Conservation (phyloP, 2,329 filamentous ascomycete genomes). For the Rhexocercosporidium sp. region DNA sequence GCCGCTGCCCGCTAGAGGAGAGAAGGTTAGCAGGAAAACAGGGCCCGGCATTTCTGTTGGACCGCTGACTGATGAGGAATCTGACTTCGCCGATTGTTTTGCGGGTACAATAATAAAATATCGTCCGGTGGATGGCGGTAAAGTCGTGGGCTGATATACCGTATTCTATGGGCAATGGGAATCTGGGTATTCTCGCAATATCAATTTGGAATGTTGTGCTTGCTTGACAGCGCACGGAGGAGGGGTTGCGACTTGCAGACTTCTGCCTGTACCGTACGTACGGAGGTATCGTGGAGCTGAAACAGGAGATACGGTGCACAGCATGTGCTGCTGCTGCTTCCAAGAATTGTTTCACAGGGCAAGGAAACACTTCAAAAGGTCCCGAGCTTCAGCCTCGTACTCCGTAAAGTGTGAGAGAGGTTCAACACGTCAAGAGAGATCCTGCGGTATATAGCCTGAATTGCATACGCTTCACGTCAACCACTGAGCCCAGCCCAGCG, state of each 20-base stretch:
- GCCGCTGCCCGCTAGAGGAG: background rate
- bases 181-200: background rate
- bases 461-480: constrained; percentile 2
- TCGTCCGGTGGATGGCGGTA: background rate
- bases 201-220: background rate
- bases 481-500: background rate
- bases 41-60: constrained; percentile 5
- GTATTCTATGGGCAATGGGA: background rate
- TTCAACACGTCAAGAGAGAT: background rate
- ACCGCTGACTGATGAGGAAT: constrained; percentile 1
- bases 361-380: background rate
- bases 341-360: constrained; percentile 16
- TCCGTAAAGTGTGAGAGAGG: background rate
- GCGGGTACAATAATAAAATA: too few species aligned
- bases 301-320: constrained; percentile 8
- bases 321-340: constrained; percentile 1
- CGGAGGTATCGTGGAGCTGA: background rate
- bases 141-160: background rate
- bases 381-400: constrained; percentile 1
- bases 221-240: background rate
- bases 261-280: background rate
- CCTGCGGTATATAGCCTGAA: constrained; percentile 1
- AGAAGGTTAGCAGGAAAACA: background rate
- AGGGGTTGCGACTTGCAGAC: background rate
- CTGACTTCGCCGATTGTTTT: background rate